Percentiles rank a stretch among this genome's conserved stretches.
Evolutionary conservation across 2,329 filamentous ascomycete genomes (phyloP).

Genomic region (Neonectria hederae): DNA sequence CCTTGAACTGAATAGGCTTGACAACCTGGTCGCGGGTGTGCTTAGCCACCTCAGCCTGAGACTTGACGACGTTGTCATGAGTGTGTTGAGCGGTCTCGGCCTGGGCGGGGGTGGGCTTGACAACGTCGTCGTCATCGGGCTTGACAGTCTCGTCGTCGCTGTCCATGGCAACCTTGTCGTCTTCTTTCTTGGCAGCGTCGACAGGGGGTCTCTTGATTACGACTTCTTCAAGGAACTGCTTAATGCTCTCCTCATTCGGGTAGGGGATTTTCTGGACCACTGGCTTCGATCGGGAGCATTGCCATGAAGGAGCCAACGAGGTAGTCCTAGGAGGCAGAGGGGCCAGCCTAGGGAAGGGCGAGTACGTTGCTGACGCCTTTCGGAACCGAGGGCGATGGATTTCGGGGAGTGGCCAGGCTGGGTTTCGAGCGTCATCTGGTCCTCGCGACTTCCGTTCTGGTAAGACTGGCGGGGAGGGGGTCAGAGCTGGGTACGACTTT

Average conservation of each 20-base stretch:
- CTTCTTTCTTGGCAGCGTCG: background rate
- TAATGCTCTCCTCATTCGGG: slow-evolving; percentile 35
- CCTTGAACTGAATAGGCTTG: background rate
- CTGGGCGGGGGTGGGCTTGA: background rate
- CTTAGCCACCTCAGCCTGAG: background rate
- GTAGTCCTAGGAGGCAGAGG: slow-evolving; percentile 47
- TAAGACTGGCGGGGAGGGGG: slow-evolving; percentile 45
- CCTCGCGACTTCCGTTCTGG: slow-evolving; percentile 32
- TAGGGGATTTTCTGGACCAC: slow-evolving; percentile 45
- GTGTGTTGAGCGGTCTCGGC: slow-evolving; percentile 24
- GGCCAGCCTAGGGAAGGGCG: slow-evolving; percentile 54
- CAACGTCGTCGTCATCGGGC: background rate
- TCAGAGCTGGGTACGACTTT: slow-evolving; percentile 47
- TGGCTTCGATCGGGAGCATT: slow-evolving; percentile 35
- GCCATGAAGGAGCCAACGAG: slow-evolving; percentile 42
- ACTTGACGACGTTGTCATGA: background rate
- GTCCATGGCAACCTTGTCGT: background rate
- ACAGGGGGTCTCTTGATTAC: background rate
- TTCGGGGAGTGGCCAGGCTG: slow-evolving; percentile 43
- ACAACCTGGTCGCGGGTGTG: background rate
- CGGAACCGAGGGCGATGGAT: slow-evolving; percentile 28
- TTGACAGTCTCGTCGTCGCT: background rate
- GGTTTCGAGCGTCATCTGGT: slow-evolving; percentile 39
- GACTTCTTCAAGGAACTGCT: background rate
- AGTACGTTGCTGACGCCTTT: slow-evolving; percentile 49